Conservation (phyloP, 23 red algal species). For the Agarophyton chilense region DNA sequence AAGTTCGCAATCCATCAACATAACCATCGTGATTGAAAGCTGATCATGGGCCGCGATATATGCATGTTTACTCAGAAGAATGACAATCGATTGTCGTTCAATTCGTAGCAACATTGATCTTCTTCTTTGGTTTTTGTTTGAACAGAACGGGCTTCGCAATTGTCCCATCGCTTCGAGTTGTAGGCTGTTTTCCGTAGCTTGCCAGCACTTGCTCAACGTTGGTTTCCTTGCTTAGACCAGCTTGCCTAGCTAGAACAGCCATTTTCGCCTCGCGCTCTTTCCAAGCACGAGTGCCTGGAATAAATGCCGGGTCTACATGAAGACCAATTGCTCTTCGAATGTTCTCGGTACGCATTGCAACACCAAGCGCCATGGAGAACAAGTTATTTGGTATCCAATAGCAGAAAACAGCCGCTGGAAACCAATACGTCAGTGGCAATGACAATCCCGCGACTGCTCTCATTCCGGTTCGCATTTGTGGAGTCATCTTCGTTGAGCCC, state of each 20-base stretch:
- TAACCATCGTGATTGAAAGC: background rate
- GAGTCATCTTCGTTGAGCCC: slow-evolving; percentile 41
- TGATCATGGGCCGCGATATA: background rate
- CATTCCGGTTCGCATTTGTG: slow-evolving; percentile 61
- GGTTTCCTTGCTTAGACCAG: slow-evolving; percentile 1
- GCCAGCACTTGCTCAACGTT: slow-evolving; percentile 37
- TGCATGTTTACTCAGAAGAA: background rate
- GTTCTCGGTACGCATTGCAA: slow-evolving; percentile 12
- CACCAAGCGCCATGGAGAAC: slow-evolving; percentile 76
- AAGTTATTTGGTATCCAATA: slow-evolving; percentile 94
- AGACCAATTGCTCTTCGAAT: slow-evolving; percentile 32
- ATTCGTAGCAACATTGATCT: slow-evolving; percentile 23
- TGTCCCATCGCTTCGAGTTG: background rate
- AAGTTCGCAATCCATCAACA: background rate
- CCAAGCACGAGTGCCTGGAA: slow-evolving; percentile 62
- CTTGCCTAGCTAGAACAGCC: background rate
- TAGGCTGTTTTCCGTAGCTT: slow-evolving; percentile 36
- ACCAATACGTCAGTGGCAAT: slow-evolving; percentile 81
- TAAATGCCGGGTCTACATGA: slow-evolving; percentile 29
- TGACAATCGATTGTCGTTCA: background rate
- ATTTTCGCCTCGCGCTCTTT: slow-evolving; percentile 15
- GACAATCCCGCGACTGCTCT: slow-evolving; percentile 55
- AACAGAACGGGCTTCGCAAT: slow-evolving; percentile 52
- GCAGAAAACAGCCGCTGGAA: slow-evolving; percentile 91
- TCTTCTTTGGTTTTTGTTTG: slow-evolving; percentile 46